Conservation (phyloP, 768 basidiomycete species). For the Termitomyces sp. region DNA sequence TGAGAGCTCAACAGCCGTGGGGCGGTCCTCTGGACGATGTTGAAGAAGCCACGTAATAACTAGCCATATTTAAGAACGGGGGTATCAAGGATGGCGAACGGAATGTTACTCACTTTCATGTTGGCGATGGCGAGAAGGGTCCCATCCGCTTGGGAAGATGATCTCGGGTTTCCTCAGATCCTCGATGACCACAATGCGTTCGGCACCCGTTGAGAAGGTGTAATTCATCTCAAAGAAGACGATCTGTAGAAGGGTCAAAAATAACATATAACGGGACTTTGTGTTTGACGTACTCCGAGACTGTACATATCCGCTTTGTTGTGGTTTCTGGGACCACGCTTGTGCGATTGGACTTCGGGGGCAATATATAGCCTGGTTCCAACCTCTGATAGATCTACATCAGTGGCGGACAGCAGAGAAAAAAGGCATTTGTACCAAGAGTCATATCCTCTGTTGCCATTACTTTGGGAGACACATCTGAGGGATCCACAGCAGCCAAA, state of each 20-base stretch:
- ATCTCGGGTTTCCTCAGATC: slow-evolving; percentile 70
- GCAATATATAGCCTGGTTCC: slow-evolving; percentile 92
- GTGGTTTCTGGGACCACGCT: slow-evolving; percentile 68
- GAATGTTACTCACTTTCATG: slow-evolving; percentile 54
- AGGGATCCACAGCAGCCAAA: slow-evolving; percentile 73
- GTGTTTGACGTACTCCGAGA: slow-evolving; percentile 61
- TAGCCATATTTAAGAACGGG: slow-evolving; percentile 20
- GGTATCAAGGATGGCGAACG: neutral
- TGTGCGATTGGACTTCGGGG: slow-evolving; percentile 76
- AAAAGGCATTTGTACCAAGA: slow-evolving; percentile 40
- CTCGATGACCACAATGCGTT: slow-evolving; percentile 81
- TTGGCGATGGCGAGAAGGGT: slow-evolving; percentile 53
- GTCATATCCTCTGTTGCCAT: slow-evolving; percentile 67
- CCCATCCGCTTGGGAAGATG: slow-evolving; percentile 78
- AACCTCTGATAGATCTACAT: slow-evolving; percentile 50
- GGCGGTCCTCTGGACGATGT: slow-evolving; percentile 76
- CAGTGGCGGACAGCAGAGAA: neutral
- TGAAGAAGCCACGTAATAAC: slow-evolving; percentile 80
- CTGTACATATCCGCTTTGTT: slow-evolving; percentile 94
- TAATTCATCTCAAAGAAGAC: slow-evolving; percentile 99
- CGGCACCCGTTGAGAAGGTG: slow-evolving; percentile 73
- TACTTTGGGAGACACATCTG: slow-evolving; percentile 51
- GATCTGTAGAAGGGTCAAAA: slow-evolving; percentile 44
- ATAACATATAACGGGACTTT: neutral
- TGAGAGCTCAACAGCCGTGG: slow-evolving; percentile 79